phyloP scores from a whole-genome alignment of 441 rosid species.

The Capsella rubella region DNA sequence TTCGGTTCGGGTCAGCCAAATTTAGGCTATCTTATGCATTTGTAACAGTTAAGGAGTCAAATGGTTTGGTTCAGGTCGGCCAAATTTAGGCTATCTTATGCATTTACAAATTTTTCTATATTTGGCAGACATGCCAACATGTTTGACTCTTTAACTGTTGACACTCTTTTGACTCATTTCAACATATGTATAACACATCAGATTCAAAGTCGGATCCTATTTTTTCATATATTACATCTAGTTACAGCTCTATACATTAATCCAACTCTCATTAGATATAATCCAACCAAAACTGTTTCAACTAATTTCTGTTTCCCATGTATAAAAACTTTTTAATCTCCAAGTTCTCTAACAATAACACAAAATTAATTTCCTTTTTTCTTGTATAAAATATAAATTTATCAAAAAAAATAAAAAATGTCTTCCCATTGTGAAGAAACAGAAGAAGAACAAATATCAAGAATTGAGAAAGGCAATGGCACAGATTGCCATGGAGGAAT shows the following conservation, averaged over 20 bases:
- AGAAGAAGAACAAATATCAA: constrained; percentile 42
- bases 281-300: background rate
- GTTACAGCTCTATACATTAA: background rate
- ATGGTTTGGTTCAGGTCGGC: background rate
- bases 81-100: background rate
- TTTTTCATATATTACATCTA: constrained; percentile 13
- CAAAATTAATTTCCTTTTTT: background rate
- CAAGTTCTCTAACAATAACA: background rate
- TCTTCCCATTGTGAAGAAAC: constrained; percentile 19
- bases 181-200: background rate
- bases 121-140: background rate
- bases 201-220: background rate
- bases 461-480: constrained; percentile 34
- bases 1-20: too few species aligned
- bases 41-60: too few species aligned
- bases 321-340: constrained; percentile 3
- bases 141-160: background rate
- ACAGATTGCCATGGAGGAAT: constrained; percentile 34
- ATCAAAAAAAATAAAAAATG: too few species aligned
- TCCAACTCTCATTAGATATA: background rate
- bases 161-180: background rate
- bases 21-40: too few species aligned
- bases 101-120: background rate
- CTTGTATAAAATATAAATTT: background rate
- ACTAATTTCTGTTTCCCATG: constrained; percentile 5